Percentiles rank a stretch among this genome's conserved stretches.
Conservation (phyloP, 345 rosid species). For the Microcos paniculata region DNA sequence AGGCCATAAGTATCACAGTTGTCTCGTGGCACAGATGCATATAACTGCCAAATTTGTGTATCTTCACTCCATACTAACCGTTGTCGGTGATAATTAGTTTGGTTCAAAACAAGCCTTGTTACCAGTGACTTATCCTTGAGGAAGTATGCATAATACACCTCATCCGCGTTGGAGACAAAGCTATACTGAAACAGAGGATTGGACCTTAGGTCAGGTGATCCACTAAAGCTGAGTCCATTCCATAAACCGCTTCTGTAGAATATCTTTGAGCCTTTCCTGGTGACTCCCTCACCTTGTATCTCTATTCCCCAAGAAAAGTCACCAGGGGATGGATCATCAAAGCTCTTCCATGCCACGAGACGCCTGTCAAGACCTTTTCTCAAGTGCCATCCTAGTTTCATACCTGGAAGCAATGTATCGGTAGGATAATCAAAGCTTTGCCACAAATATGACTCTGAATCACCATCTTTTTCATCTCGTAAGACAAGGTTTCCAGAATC, state of each 20-base stretch:
- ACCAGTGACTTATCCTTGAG: conserved; percentile 13
- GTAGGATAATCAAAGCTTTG: conserved; percentile 47
- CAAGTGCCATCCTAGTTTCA: conserved; percentile 41
- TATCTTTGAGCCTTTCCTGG: conserved; percentile 17
- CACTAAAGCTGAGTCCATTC: conserved; percentile 41
- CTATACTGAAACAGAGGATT: conserved; percentile 16
- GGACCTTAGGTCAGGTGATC: conserved; percentile 28
- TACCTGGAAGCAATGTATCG: conserved; percentile 39
- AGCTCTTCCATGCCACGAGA: conserved; percentile 35
- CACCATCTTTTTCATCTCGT: conserved; percentile 19
- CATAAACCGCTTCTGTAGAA: conserved; percentile 36
- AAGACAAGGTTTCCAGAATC: conserved; percentile 51
- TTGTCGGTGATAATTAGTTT: conserved; percentile 8
- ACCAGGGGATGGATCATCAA: conserved; percentile 39
- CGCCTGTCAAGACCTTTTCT: conserved; percentile 17
- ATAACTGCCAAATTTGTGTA: conserved; percentile 19
- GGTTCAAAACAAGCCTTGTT: conserved; percentile 25
- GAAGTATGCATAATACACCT: conserved; percentile 28
- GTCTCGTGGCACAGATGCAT: conserved; percentile 21
- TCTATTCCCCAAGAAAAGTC: conserved; percentile 26
- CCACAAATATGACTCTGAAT: conserved; percentile 26
- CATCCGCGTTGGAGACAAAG: conserved; percentile 24
- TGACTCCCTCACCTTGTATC: conserved; percentile 16
- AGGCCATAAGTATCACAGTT: conserved; percentile 10
- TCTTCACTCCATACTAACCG: conserved; percentile 33